Base-by-base conservation (phyloP, 345 rosid genomes). In the Lepidium didymum region DNA sequence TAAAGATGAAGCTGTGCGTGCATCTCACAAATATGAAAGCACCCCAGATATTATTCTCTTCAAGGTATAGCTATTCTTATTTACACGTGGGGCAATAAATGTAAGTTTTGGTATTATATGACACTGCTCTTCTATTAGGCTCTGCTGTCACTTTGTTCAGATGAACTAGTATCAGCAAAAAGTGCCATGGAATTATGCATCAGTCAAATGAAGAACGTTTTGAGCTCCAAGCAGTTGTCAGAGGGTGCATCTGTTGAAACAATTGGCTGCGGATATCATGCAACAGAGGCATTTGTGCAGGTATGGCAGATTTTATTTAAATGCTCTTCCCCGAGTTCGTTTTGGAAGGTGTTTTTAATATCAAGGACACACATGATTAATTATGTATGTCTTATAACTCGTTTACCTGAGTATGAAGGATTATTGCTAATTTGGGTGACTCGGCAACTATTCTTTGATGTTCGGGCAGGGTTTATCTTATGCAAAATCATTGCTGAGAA, bases 11-110 rank as follows among this genome's bases (percentile, higher is more conserved):
- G 82, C 82, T 77, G 81, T 88, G 36, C 95, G 98, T 69, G 80
- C 86, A 53, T 81, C 97, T 42, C 98, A 93, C 75, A 83, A 82
- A 62, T 93, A 85, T 85, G 94, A 87, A 82, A 93, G 90, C 82
- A 81, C 98, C 45, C 97, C 97, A 25, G 98, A 93, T 74, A 86
- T 93, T 65, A 81, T 78, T 72, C 96, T 93, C 56, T 90, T 93
- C 72, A 93, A 88, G 97, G 98, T 93, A 77, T 67, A 40, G 75
- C 37, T 75, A 15, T 34, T 74, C 42, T 74, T 67, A 35, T 45
- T 29, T 51, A 41, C 51, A 37, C 52, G 1, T 61, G 37, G 61
- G 69, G 58, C 15, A 34, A 34, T 18, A 52, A 51, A 8, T 45
- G 16, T 53, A 44, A 18, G 27, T 37, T 44, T 53, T 7, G n/a